Conservation (phyloP, 108 stramenopile species). For the Pinguiococcus pyrenoidosus region DNA sequence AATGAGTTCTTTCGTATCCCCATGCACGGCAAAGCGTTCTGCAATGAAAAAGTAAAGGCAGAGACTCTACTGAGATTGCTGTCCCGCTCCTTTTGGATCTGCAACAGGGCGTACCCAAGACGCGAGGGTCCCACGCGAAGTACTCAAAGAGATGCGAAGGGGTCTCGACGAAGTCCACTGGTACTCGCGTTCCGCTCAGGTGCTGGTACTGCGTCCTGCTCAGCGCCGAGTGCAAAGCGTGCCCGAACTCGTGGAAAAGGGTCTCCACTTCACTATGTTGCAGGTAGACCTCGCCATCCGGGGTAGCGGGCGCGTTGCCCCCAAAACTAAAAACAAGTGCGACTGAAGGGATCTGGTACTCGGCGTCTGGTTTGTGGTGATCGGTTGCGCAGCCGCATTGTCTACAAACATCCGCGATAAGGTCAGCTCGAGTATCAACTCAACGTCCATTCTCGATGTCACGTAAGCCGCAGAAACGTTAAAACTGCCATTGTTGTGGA, state of each 20-base stretch:
- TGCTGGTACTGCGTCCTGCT: slow-evolving; percentile 87
- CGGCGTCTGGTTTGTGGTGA: neutral
- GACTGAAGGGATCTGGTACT: slow-evolving; percentile 68
- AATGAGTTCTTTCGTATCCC: slow-evolving; percentile 17
- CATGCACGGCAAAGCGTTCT: too few relatives aligned
- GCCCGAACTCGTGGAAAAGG: slow-evolving; percentile 91
- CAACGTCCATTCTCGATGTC: too few relatives aligned
- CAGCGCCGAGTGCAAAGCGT: slow-evolving; percentile 83
- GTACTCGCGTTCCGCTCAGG: slow-evolving; percentile 71
- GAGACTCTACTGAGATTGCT: too few relatives aligned
- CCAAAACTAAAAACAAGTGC: slow-evolving; percentile 77
- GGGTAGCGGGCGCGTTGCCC: neutral
- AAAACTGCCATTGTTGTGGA: slow-evolving; percentile 8
- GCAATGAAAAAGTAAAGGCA: too few relatives aligned
- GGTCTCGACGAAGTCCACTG: slow-evolving; percentile 36
- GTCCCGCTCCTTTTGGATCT: slow-evolving; percentile 22
- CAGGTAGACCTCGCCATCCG: slow-evolving; percentile 14
- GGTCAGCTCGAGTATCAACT: neutral
- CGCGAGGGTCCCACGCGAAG: slow-evolving; percentile 24
- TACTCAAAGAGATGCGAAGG: slow-evolving; percentile 43
- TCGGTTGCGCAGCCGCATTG: neutral
- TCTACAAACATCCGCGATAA: neutral
- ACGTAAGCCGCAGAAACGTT: too few relatives aligned
- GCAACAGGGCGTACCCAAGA: too few relatives aligned
- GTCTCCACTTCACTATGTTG: slow-evolving; percentile 87